Percentiles rank a stretch among this genome's conserved stretches.
Evolutionary conservation across 2,329 filamentous ascomycete species (phyloP).

Genomic region (Magnaporthiopsis incrustans): DNA sequence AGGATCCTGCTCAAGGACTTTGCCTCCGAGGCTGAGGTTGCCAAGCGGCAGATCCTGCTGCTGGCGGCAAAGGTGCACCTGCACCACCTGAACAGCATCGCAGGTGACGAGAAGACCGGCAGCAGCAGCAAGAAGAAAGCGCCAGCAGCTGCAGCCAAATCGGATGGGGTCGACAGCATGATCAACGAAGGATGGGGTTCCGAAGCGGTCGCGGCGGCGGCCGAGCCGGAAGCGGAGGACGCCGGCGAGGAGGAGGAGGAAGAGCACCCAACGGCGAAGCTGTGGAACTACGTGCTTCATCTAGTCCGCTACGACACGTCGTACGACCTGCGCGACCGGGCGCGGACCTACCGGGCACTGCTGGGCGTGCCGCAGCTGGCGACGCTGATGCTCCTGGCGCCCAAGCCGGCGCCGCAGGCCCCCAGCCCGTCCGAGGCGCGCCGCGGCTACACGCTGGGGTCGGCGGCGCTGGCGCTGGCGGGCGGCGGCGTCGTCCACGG

Average conservation of each 20-base stretch:
- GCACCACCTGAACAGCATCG: slow-evolving; percentile 60
- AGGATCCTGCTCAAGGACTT: slow-evolving; percentile 84
- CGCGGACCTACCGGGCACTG: slow-evolving; percentile 79
- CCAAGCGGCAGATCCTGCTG: slow-evolving; percentile 85
- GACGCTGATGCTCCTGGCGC: slow-evolving; percentile 80
- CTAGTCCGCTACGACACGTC: slow-evolving; percentile 89
- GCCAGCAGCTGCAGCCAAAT: neutral
- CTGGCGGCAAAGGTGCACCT: slow-evolving; percentile 95
- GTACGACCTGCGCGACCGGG: slow-evolving; percentile 88
- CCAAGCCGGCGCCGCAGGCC: slow-evolving; percentile 86
- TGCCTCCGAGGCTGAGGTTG: slow-evolving; percentile 71
- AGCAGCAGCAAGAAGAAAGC: neutral
- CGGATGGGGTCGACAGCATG: neutral
- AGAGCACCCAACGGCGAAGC: slow-evolving; percentile 60
- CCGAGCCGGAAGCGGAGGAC: slow-evolving; percentile 20
- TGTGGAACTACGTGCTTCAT: slow-evolving; percentile 80
- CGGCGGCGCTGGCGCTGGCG: slow-evolving; percentile 76
- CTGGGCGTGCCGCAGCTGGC: slow-evolving; percentile 80
- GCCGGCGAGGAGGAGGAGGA: slow-evolving; percentile 22
- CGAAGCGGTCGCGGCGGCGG: neutral
- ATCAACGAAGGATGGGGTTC: slow-evolving; percentile 3
- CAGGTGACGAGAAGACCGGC: neutral
- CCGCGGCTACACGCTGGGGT: slow-evolving; percentile 71
- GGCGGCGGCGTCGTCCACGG: slow-evolving; percentile 66
- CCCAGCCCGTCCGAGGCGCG: slow-evolving; percentile 82